Conservation (phyloP, 768 basidiomycete genomes). For the Cytidiella melzeri region DNA sequence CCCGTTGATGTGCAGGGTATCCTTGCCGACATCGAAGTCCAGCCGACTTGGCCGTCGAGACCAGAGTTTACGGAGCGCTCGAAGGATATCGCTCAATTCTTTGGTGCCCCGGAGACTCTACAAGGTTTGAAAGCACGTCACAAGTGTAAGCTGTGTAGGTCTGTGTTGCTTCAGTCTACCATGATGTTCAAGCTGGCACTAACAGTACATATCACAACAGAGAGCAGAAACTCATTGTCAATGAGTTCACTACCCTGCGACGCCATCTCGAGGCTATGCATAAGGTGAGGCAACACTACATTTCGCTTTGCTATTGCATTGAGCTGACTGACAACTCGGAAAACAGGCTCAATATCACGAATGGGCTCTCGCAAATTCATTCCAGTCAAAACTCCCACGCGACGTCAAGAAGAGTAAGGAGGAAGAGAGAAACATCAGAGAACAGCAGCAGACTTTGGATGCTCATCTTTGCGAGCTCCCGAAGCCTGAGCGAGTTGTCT, state of each 20-base stretch:
- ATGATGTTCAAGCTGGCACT: no score
- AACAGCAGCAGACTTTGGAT: slow-evolving; percentile 21
- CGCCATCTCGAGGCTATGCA: slow-evolving; percentile 1
- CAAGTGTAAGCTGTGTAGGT: not conserved
- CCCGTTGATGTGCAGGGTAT: not conserved
- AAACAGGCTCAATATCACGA: not conserved
- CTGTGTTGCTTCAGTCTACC: no score
- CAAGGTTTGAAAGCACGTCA: not conserved
- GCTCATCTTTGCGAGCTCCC: slow-evolving; percentile 18
- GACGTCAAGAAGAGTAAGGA: slow-evolving; percentile 19
- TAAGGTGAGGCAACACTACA: no score
- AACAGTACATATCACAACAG: no score
- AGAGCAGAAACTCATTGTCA: no score
- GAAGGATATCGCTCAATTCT: not conserved
- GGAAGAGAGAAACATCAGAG: not conserved
- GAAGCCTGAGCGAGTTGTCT: slow-evolving; percentile 17
- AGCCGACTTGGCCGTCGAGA: not conserved
- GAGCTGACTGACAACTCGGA: no score
- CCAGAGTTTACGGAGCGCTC: no score
- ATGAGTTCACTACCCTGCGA: not conserved
- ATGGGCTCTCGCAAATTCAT: slow-evolving; percentile 5
- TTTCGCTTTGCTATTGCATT: no score
- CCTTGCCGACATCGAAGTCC: not conserved
- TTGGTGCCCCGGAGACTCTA: not conserved
- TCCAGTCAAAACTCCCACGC: slow-evolving; percentile 26